phyloP scores from a whole-genome alignment of 2,329 filamentous ascomycete genomes.

The Penicillium capsulatum region DNA sequence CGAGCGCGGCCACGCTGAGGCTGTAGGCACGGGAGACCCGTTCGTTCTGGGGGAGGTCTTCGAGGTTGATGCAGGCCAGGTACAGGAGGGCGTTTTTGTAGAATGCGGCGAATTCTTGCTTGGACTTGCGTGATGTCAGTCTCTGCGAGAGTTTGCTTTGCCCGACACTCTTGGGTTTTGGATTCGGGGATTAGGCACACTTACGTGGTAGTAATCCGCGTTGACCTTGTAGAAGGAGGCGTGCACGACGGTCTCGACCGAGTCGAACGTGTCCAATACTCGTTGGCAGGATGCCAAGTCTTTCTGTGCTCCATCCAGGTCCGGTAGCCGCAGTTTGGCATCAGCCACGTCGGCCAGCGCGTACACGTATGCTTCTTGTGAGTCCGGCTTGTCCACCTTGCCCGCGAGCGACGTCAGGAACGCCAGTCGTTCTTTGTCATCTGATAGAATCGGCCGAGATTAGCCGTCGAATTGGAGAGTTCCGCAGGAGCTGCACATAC shows the following conservation, averaged over 20 bases:
- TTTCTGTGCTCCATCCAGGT: slow-evolving; percentile 77
- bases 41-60: slow-evolving; percentile 68
- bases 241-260: slow-evolving; percentile 91
- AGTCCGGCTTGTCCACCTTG: slow-evolving; percentile 86
- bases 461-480: neutral
- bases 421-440: slow-evolving; percentile 76
- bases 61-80: slow-evolving; percentile 88
- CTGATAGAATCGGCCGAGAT: slow-evolving; percentile 44
- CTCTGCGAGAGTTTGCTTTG: too few species aligned
- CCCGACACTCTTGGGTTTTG: too few species aligned
- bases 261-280: slow-evolving; percentile 87
- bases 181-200: too few species aligned
- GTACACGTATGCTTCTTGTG: slow-evolving; percentile 93
- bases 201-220: slow-evolving; percentile 84
- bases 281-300: slow-evolving; percentile 83
- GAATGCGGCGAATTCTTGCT: slow-evolving; percentile 90
- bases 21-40: slow-evolving; percentile 83
- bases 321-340: slow-evolving; percentile 74
- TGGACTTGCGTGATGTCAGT: slow-evolving; percentile 48
- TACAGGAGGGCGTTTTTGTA: slow-evolving; percentile 97
- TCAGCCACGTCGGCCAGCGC: slow-evolving; percentile 85
- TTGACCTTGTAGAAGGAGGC: slow-evolving; percentile 95
- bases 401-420: slow-evolving; percentile 80
- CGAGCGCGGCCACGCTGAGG: slow-evolving; percentile 83
- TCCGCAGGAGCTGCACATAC: slow-evolving; percentile 14